These are phyloP conservation scores for Kwoniella dendrophila DNA, from an alignment of 768 basidiomycete species.

Conservation along the genomic window DNA sequence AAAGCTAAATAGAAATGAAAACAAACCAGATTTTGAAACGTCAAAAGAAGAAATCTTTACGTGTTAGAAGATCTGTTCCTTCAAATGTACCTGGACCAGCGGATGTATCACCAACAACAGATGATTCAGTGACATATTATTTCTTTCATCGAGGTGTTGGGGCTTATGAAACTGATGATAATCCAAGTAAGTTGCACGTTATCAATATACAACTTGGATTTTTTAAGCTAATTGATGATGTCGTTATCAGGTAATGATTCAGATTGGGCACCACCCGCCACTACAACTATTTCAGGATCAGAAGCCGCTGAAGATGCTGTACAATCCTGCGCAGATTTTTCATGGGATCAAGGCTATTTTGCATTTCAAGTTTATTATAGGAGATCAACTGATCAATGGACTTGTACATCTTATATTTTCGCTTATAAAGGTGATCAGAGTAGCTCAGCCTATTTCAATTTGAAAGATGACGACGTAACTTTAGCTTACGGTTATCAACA, in stretches of 20 bases:
- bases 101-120: constrained; percentile 12
- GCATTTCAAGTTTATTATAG: constrained; percentile 15
- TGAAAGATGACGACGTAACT: constrained; percentile 1
- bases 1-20: background rate
- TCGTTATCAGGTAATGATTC: background rate
- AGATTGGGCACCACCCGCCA: background rate
- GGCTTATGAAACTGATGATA: constrained; percentile 6
- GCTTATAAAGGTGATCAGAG: background rate
- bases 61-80: background rate
- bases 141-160: constrained; percentile 7
- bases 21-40: background rate
- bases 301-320: background rate
- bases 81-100: constrained; percentile 2
- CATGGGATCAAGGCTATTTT: constrained; percentile 16
- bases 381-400: constrained; percentile 9
- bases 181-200: constrained; percentile 4
- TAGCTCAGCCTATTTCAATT: constrained; percentile 8
- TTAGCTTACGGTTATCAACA: constrained; percentile 15
- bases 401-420: constrained; percentile 6
- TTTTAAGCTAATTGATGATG: background rate
- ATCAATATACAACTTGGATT: background rate
- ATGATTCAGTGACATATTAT: constrained; percentile 5
- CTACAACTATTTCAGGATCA: background rate
- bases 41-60: background rate
- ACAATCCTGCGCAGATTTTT: constrained; percentile 6